Base-by-base conservation (phyloP, 2,329 filamentous ascomycete species). In the Hypoxylon sp. region DNA sequence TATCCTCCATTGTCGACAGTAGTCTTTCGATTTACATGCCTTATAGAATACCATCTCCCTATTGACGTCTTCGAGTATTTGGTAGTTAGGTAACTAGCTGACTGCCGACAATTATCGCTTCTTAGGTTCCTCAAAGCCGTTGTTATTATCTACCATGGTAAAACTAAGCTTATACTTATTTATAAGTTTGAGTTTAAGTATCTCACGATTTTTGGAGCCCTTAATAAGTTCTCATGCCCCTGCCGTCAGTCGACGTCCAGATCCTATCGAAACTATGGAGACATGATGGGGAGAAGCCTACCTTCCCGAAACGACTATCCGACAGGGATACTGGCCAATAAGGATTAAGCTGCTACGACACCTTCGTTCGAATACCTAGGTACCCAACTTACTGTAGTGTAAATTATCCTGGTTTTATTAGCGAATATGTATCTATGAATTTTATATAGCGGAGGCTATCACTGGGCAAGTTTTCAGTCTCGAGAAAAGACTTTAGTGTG, bases 281-380 rank as follows among this genome's bases (percentile, higher is more conserved):
- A 32, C 21, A 30, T n/a, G 30, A 52, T 37, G n/a, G 21, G 21
- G 32, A 32, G 23, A 32, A 25, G 30, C 23, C 23, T 21, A 52
- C 48, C 21, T 52, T 37, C 48, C 30, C 21, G 25, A 52, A 39
- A n/a, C 12, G 48, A 52, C 19, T 23, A 52, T 21, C 12, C 23
- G 23, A 12, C 9, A 25, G 30, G 48, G 30, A 25, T 7, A 16
- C 39, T 27, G 16, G 30, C 48, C 48, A 37, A 52, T 39, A 21
- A 27, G 30, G 23, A 23, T 16, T 1, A 21, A 16, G 12, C 23
- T 37, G 9, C 48, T 12, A 16, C 14, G 27, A 21, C 30, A 16
- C 29, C 11, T 30, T 9, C 7, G 11, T 30, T 30, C 7, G 14
- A 4, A 12, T 50, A 50, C 29, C 47, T 30, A 9, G 9, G 21